Base-by-base conservation (phyloP, 2,329 filamentous ascomycete genomes). In the Hypoxylon sp. region DNA sequence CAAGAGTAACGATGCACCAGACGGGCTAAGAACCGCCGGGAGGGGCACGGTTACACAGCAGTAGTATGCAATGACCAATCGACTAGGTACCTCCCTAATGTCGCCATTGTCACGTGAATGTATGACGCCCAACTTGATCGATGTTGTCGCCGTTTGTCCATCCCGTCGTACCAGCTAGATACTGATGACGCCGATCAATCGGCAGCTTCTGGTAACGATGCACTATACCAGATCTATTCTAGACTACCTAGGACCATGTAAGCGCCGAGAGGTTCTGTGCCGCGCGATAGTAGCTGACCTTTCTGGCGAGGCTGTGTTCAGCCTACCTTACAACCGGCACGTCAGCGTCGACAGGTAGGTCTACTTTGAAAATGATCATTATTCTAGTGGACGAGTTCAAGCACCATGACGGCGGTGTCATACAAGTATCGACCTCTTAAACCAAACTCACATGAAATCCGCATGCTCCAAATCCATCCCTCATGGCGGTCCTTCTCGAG, bases 91-190 rank as follows among this genome's bases (percentile, higher is more conserved):
- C n/a, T n/a, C n/a, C n/a, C n/a, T n/a, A 46, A 64, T 62, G 58
- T 64, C 61, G 61, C 61, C 61, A 59, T 64, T 20, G 51, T 62
- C 61, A 64, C 58, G 61, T 64, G 58, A 47, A 31, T 4, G 7
- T 24, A 33, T 37, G 26, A 35, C n/a, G n/a, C 10, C 27, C 5
- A 10, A 29, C 27, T 29, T 11, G 27, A 29, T 11, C 29, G 29
- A 15, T 33, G 29, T 33, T n/a, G 13, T 33, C 13, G 29, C n/a
- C 11, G 29, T 33, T 33, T 29, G 10, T n/a, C n/a, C n/a, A n/a
- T n/a, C n/a, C n/a, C n/a, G n/a, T n/a, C n/a, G n/a, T n/a, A n/a
- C n/a, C n/a, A n/a, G n/a, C n/a, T n/a, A n/a, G n/a, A n/a, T n/a
- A n/a, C n/a, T n/a, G n/a, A n/a, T n/a, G n/a, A 23, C 24, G 17